Base-by-base conservation (phyloP, 768 basidiomycete species). In the Hypholoma sublateritium region DNA sequence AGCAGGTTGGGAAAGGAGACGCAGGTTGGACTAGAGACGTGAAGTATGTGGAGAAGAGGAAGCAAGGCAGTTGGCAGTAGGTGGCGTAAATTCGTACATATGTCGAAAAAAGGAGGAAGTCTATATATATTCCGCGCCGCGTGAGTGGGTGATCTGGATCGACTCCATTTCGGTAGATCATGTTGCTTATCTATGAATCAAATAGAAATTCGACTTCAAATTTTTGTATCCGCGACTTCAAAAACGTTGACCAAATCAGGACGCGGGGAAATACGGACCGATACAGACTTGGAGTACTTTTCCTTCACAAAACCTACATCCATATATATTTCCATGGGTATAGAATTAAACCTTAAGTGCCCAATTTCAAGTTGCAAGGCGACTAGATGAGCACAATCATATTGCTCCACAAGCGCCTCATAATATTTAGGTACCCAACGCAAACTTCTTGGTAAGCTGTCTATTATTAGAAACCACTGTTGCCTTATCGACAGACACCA, bases 141-240 rank as follows among this genome's bases (percentile, higher is more conserved):
- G 32, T 28, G 22, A 6, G 12, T 36, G 48, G 48, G 48, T 14
- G 50, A 51, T 51, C 50, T 39, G 35, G 50, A 51, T 51, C 37
- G 36, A 51, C 37, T 39, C 37, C 36, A 51, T 22, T 39, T 36
- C 50, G 36, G 22, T 36, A 50, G 43, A 44, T 21, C 17, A 43
- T 17, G 16, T 9, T 36, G n/a, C 53, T 53, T 53, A 53, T 53
- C 53, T 53, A 17, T 53, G 53, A 53, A 21, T 53, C 53, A 53
- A 53, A 53, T 53, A 17, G 32, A 34, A 8, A 36, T 14, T 35
- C 43, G n/a, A 8, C 17, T 41, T 13, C 50, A 45, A 44, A 34
- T 44, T 53, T 53, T 21, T 11, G 17, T 32, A 34, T 16, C 19
- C 32, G 28, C 28, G 4, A 28, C 25, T 28, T 28, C 25, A 28